Evolutionary conservation across 169 alveolate species (phyloP), one percentile per base, ranked within the genome.

Genomic region (Eimeria nieschulzi): DNA sequence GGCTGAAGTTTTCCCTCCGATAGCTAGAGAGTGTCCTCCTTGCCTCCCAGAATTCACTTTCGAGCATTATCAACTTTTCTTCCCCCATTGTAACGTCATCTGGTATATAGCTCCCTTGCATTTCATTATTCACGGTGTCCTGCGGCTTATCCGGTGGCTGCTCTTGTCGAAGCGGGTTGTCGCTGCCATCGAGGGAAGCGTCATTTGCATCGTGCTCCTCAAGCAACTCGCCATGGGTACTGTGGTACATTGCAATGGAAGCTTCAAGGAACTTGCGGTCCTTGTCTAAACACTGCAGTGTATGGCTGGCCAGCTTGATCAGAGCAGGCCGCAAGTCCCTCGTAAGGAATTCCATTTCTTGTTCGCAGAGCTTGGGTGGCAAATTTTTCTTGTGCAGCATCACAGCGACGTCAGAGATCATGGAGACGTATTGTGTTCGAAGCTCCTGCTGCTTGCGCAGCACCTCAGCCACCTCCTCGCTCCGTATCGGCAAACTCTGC

Each of bases 311-410:
- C 9, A 80, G 88, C 76, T 80, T 75, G 51, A 59, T 25, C 10
- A 80, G 76, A 3, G 88, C 88, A 21, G 88, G 88, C 53, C 88
- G 88, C 63, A 80, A 80, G 39, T 80, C 88, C 8, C 88, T 17
- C 5, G 75, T 80, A 6, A 80, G 88, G 19, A 56, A 80, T 33
- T 80, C 88, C 63, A 80, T 26, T 51, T 80, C 88, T 13, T 80
- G 71, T 56, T 80, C 76, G 46, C 88, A 80, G 9, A 80, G 75
- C 21, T 75, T 59, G 13, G 75, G 59, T 0, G 88, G 88, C 6
- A 80, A 53, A 46, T 80, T 80, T 13, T 80, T 66, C 61, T 80
- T 56, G 88, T 53, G 21, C 19, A 80, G 76, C 56, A 80, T 56
- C 54, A 56, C 66, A 26, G 8, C 21, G 19, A 80, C 53, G 9